Conservation (phyloP, 352 stramenopile genomes). For the Globisporangium spinosum region DNA sequence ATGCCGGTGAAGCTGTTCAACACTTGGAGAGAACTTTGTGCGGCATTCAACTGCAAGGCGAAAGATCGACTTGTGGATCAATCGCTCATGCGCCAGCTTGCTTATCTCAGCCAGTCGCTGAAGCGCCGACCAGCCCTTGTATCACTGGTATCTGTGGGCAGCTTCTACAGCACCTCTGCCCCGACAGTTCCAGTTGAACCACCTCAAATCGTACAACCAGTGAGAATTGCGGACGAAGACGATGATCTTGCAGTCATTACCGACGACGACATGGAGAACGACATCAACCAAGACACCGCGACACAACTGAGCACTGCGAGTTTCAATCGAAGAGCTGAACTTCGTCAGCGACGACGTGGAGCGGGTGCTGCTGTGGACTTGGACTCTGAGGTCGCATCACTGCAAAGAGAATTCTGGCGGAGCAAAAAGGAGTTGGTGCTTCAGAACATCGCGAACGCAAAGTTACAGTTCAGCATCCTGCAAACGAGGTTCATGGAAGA, state of each 20-base stretch:
- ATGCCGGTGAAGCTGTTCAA: background rate
- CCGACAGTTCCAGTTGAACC: background rate
- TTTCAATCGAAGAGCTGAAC: background rate
- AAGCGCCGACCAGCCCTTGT: background rate
- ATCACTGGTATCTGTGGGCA: background rate
- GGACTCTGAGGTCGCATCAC: background rate
- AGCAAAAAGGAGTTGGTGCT: slow-evolving; percentile 18
- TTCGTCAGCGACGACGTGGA: background rate
- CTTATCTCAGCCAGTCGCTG: slow-evolving; percentile 5
- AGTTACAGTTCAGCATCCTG: slow-evolving; percentile 22
- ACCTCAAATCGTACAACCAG: background rate
- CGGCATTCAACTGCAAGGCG: slow-evolving; percentile 1
- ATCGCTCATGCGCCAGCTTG: background rate
- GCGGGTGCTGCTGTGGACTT: no score
- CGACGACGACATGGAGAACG: slow-evolving; percentile 8
- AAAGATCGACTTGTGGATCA: background rate
- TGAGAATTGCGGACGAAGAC: slow-evolving; percentile 15
- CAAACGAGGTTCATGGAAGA: slow-evolving; percentile 21
- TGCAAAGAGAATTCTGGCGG: slow-evolving; percentile 22
- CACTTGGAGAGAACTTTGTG: background rate
- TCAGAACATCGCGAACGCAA: slow-evolving; percentile 21
- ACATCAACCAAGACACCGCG: slow-evolving; percentile 2
- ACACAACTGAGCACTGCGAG: background rate
- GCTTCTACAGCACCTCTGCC: background rate
- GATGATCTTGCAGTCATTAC: slow-evolving; percentile 9